Base-by-base conservation (phyloP, 352 stramenopile genomes). In the Pythium biforme region DNA sequence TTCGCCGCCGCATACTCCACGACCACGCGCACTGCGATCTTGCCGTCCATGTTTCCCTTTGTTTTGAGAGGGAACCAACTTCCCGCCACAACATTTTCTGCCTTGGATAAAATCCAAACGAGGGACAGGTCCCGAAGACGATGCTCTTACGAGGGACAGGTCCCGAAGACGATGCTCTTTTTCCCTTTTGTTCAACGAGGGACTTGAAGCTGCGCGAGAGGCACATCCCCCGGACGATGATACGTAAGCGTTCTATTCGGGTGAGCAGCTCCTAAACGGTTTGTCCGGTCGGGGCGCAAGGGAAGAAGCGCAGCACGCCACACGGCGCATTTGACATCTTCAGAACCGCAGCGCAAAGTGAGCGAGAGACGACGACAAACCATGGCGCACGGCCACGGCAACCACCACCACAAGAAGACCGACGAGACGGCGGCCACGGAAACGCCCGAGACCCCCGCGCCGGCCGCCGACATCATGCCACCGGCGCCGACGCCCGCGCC, bases 391-490 rank as follows among this genome's bases (percentile, higher is more conserved):
- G 51, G 43, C 12, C 59, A 55, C 41, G 43, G 46, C 26, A 55
- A 66, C 59, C 59, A 66, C 51, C 51, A 66, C 51, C 49, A 66
- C 31, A 56, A 59, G 59, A 66, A 55, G 51, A 48, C 51, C 29
- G 6, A 55, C 46, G 49, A 63, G 29, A 22, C 37, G 20, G 26
- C n/a, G 25, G 49, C 37, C 19, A 45, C 39, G n/a, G 54, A 61
- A 41, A 29, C 33, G n/a, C n/a, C n/a, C n/a, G 26, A 51, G 31
- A 37, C 37, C 9, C 22, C 46, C n/a, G n/a, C n/a, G n/a, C n/a
- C n/a, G n/a, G n/a, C n/a, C n/a, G n/a, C n/a, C 20, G 31, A 23
- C n/a, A 40, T 41, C 23, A 54, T 55, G 56, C 45, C 56, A 31
- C 56, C 56, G 22, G 25, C 56, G 31, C 56, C 56, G 15, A 55